These are phyloP conservation scores for Arxiozyma slooffiae DNA, from an alignment of 1,139 yeast species.

Conservation along the genomic window DNA sequence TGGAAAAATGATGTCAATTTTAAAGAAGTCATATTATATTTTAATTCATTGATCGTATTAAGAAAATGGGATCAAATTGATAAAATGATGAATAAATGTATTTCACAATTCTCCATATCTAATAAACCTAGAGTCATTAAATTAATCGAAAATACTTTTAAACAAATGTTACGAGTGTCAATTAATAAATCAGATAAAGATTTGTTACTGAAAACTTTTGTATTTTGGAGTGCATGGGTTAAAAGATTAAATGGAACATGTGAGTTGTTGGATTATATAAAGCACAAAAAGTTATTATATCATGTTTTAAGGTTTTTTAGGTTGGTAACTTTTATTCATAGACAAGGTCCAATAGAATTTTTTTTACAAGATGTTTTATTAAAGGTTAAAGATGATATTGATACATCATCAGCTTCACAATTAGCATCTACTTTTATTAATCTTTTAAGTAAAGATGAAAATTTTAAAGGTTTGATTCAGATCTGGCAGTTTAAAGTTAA, in stretches of 20 bases:
- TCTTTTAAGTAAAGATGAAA: slow-evolving; percentile 11
- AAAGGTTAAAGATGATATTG: slow-evolving; percentile 9
- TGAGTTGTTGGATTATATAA: slow-evolving; percentile 17
- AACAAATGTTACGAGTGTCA: slow-evolving; percentile 5
- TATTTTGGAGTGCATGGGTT: slow-evolving; percentile 22
- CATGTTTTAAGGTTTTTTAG: slow-evolving; percentile 12
- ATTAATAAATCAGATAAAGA: neutral
- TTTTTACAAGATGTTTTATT: slow-evolving; percentile 10
- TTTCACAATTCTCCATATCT: slow-evolving; percentile 18
- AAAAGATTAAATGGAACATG: slow-evolving; percentile 21
- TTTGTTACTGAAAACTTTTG: slow-evolving; percentile 8
- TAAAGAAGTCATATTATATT: slow-evolving; percentile 16
- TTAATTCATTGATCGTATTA: slow-evolving; percentile 14
- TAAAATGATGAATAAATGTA: slow-evolving; percentile 11
- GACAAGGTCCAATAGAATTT: neutral
- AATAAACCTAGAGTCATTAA: slow-evolving; percentile 11
- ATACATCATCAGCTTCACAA: slow-evolving; percentile 20
- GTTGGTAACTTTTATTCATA: neutral
- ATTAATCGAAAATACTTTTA: slow-evolving; percentile 14
- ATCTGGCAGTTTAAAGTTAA: slow-evolving; percentile 23
- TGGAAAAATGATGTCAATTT: slow-evolving; percentile 12
- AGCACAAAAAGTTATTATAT: slow-evolving; percentile 12
- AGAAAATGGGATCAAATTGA: slow-evolving; percentile 11
- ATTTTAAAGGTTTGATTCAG: slow-evolving; percentile 11
- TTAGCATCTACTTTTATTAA: slow-evolving; percentile 21